Evolutionary conservation across 371 early-diverging fungal genomes (phyloP).

Genomic region (Mortierella sp.): DNA sequence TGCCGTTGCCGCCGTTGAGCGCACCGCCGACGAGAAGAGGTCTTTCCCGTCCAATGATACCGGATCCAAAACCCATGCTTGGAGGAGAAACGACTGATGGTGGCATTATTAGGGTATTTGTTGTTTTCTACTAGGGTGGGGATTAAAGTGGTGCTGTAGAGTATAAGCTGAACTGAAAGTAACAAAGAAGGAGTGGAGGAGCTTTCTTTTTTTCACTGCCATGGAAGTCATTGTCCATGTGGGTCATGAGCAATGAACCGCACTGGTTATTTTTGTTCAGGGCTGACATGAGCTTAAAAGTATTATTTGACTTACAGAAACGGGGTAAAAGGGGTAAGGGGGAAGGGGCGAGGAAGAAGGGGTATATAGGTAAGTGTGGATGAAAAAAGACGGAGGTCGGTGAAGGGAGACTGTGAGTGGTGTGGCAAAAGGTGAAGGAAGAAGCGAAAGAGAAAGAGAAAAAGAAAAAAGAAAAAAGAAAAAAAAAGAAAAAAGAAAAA

Average conservation of each 20-base stretch:
- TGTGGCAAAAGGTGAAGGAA: neutral
- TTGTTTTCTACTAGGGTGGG: neutral
- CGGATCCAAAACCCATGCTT: conserved; percentile 2
- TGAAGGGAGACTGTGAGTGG: neutral
- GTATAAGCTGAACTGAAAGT: neutral
- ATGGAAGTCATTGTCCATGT: neutral
- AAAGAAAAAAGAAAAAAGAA: neutral
- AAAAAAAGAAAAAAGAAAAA: neutral
- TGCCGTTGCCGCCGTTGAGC: neutral
- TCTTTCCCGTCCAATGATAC: conserved; percentile 30
- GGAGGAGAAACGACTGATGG: conserved; percentile 5
- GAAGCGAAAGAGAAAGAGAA: neutral
- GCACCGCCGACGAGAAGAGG: neutral
- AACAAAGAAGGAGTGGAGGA: neutral
- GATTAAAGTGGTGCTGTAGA: neutral
- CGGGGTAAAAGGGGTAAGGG: conserved; percentile 14
- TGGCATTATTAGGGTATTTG: neutral
- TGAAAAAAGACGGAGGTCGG: neutral
- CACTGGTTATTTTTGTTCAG: neutral
- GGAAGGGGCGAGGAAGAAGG: neutral
- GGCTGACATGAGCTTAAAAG: neutral
- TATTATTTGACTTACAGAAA: conserved; percentile 3
- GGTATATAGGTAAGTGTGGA: neutral
- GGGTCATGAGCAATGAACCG: neutral
- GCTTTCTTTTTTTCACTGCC: neutral